Evolutionary conservation across 768 basidiomycete species (phyloP), one percentile per base, ranked within the genome.

Genomic region (Boletus huronensis): DNA sequence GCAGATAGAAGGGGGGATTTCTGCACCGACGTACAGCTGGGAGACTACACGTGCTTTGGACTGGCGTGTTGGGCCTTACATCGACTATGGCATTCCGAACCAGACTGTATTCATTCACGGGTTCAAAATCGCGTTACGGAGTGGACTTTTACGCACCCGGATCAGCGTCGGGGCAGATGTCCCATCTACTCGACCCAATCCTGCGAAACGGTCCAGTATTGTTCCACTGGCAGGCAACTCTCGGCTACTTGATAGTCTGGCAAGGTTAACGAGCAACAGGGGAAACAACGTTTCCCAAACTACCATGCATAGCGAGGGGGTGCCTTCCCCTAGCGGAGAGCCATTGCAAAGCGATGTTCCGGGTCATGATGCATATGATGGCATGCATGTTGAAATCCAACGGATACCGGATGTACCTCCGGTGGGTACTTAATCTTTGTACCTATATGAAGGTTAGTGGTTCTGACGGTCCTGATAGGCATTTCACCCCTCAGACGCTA

Each of bases 61-160:
- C 25, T 48, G 47, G 47, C 47, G 34, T 35, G 47, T 14, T 6
- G 45, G 45, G 11, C 52, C 52, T 6, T 3, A 31, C 2, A 4
- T 48, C 16, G 45, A 48, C 11, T 21, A n/a, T 25, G 35, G 38
- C 3, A 35, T 34, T 34, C 48, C 39, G 23, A 63, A 65, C 23
- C 61, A 65, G 48, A 43, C 46, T 19, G 50, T 64, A 7, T 65
- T 64, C 40, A 57, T 64, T n/a, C 54, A 52, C 3, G 64, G 63
- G 4, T 61, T 59, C 39, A 64, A 58, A 23, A 56, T 58, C 28
- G 39, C 42, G 9, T 14, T 50, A 7, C 45, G 57, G 19, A 46
- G 23, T 14, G 42, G 47, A 35, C 6, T 35, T 35, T 26, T 48
- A 35, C n/a, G 45, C 13, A 48, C 9, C 23, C 47, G 23, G 34